A percentile compares a stretch with the other conserved stretches of the same genome.
Evolutionary conservation across 192 early-diverging fungal species (phyloP).

Genomic region (Allomyces javanicus): DNA sequence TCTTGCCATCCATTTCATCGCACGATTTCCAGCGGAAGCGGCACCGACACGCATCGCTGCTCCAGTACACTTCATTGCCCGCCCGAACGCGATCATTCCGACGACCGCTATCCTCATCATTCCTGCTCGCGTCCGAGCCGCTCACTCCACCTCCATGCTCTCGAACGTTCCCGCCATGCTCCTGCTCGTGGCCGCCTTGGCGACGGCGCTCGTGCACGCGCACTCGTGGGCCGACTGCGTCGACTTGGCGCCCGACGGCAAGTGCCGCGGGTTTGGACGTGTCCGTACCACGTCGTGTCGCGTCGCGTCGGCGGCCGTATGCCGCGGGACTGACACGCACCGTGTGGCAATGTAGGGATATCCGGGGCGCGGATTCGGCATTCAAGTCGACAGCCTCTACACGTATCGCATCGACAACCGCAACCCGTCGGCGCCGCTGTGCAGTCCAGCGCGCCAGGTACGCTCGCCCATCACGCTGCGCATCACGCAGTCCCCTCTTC

Average conservation of each 20-base stretch:
- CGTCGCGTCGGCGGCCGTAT: no score
- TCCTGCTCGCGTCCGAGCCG: no score
- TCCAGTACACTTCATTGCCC: no score
- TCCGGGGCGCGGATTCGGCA: conserved; percentile 18
- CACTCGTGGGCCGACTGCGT: conserved; percentile 41
- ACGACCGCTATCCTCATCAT: no score
- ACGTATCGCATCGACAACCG: conserved; percentile 24
- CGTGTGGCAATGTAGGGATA: conserved; percentile 9
- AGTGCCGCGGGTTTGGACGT: conserved; percentile 24
- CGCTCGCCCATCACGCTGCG: neutral
- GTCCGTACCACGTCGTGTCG: neutral
- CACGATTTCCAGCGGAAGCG: no score
- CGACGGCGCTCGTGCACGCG: conserved; percentile 14
- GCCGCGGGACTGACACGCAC: no score
- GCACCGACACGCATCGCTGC: no score
- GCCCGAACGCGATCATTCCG: no score
- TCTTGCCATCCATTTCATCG: no score
- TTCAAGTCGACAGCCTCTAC: conserved; percentile 25
- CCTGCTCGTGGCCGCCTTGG: no score
- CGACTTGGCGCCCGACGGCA: conserved; percentile 19
- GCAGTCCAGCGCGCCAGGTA: conserved; percentile 11
- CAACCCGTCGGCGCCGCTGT: conserved; percentile 20
- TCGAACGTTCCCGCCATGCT: no score
- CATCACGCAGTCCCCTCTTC: neutral
- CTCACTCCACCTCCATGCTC: no score